A percentile compares a stretch with the other conserved stretches of the same genome.
phyloP scores from a whole-genome alignment of 331 rosid species.

The Stylosanthes scabra region DNA sequence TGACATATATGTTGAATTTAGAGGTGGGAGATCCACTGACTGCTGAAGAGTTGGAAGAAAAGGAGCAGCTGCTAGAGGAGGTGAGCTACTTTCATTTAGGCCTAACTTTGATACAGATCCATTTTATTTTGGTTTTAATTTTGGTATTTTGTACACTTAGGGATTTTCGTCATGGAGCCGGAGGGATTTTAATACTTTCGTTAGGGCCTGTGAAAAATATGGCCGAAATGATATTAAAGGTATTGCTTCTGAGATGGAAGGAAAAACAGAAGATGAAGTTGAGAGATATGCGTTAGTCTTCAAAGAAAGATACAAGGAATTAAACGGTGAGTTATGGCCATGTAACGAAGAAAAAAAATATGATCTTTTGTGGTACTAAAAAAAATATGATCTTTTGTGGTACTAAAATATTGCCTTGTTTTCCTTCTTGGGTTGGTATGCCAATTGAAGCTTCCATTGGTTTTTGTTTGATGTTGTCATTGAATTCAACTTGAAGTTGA shows the following conservation, averaged over 20 bases:
- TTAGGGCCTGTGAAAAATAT: conserved; percentile 98
- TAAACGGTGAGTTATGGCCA: conserved; percentile 72
- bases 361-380: background rate
- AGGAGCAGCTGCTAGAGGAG: conserved; percentile 87
- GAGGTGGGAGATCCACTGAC: conserved; percentile 96
- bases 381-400: background rate
- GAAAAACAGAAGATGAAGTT: conserved; percentile 97
- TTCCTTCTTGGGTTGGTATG: background rate
- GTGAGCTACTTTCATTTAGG: conserved; percentile 50
- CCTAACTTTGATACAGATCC: conserved; percentile 14
- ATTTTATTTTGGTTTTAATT: conserved; percentile 25
- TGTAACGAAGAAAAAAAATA: background rate
- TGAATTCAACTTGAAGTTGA: background rate
- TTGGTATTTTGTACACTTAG: conserved; percentile 55
- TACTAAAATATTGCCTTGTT: conserved; percentile 9
- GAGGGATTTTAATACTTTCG: conserved; percentile 94
- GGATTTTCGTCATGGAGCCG: conserved; percentile 99
- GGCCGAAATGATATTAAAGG: conserved; percentile 85
- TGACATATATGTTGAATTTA: conserved; percentile 34
- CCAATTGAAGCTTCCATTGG: background rate
- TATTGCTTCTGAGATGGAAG: conserved; percentile 98
- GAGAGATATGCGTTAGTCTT: conserved; percentile 96
- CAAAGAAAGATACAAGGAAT: conserved; percentile 96
- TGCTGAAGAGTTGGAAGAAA: conserved; percentile 95
- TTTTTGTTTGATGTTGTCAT: no score